phyloP scores from a whole-genome alignment of 192 early-diverging fungal genomes.

The Neocallimastix lanati region DNA sequence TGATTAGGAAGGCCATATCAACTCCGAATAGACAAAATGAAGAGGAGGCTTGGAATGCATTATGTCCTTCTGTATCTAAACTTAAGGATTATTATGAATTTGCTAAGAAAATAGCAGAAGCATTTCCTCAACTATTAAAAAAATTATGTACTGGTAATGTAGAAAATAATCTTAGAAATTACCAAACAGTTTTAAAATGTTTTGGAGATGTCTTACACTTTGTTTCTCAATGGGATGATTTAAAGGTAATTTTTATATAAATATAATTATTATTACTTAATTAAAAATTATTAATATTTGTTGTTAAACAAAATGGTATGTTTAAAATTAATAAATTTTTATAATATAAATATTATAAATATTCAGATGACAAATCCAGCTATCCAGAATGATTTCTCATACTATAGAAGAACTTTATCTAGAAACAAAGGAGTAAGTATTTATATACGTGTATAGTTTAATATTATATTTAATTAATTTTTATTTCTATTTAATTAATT shows the following conservation, averaged over 20 bases:
- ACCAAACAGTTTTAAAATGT: constrained; percentile 60
- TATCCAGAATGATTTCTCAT: constrained; percentile 96
- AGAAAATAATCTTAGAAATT: constrained; percentile 38
- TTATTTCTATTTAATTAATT: no score
- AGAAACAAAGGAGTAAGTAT: constrained; percentile 49
- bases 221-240: constrained; percentile 74
- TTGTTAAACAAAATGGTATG: no score
- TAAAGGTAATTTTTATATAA: constrained; percentile 63
- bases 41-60: no score
- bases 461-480: no score
- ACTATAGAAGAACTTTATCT: constrained; percentile 75
- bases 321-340: no score
- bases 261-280: no score
- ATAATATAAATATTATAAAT: no score
- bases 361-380: constrained; percentile 53
- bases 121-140: constrained; percentile 13
- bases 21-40: constrained; percentile 68
- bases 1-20: constrained; percentile 69
- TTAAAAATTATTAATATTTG: no score
- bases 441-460: not conserved
- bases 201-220: constrained; percentile 74
- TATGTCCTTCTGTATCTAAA: constrained; percentile 61
- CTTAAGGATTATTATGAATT: constrained; percentile 68
- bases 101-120: constrained; percentile 40
- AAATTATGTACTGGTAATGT: constrained; percentile 29